Percentiles rank a stretch among this genome's conserved stretches.
Conservation (phyloP, 2,329 filamentous ascomycete genomes). For the Pestalotiopsis sp. region DNA sequence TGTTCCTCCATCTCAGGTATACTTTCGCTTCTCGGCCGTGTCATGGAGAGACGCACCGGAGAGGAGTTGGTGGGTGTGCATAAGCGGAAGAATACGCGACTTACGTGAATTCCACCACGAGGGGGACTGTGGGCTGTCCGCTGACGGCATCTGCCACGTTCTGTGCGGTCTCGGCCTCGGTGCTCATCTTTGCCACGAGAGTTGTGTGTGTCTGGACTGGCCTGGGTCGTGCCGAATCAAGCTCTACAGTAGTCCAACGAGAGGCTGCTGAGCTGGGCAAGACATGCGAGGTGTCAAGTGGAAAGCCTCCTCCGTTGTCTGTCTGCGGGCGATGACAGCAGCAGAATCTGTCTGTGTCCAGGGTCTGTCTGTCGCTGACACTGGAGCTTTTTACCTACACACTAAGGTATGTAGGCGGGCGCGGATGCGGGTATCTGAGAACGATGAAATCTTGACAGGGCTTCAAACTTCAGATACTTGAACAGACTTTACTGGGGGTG, state of each 20-base stretch:
- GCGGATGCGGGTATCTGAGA: not conserved
- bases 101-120: constrained; percentile 14
- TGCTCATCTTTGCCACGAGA: constrained; percentile 7
- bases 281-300: not conserved
- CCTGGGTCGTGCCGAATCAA: not conserved
- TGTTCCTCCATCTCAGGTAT: not conserved
- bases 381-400: not conserved
- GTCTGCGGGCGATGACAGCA: not conserved
- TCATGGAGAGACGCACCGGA: not conserved
- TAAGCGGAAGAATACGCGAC: not conserved
- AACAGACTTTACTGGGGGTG: too few species aligned
- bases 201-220: not conserved
- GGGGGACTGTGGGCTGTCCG: constrained; percentile 6
- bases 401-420: not conserved
- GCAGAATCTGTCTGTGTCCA: not conserved
- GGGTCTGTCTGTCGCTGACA: not conserved
- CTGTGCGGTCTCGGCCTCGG: constrained; percentile 2
- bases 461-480: not conserved
- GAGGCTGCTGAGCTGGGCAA: not conserved
- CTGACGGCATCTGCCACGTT: not conserved
- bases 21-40: not conserved
- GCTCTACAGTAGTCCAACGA: not conserved
- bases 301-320: not conserved
- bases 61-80: not conserved
- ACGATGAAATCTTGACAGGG: not conserved